Evolutionary conservation across 306 rosid genomes (phyloP).

Genomic region (Luffa acutangula): DNA sequence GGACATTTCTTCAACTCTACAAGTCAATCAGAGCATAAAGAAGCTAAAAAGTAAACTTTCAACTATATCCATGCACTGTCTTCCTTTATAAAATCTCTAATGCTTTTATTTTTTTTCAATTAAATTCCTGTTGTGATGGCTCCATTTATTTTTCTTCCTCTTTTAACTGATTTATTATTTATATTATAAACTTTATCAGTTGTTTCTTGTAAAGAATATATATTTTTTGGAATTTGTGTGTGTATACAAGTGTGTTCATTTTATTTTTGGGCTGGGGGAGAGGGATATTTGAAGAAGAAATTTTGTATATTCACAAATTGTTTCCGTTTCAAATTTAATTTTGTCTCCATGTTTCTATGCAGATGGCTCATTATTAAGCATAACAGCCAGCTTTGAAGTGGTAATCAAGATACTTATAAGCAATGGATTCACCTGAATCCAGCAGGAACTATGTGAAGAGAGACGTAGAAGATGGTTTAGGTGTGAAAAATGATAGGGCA

Average conservation of each 20-base stretch:
- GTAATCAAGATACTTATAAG: not conserved
- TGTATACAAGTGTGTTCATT: not conserved
- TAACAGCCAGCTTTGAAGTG: not conserved
- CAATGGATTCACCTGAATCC: conserved; percentile 55
- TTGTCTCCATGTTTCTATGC: not conserved
- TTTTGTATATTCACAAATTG: not conserved
- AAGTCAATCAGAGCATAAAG: not conserved
- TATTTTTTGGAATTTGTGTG: not conserved
- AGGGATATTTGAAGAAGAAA: not conserved
- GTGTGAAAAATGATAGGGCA: conserved; percentile 47
- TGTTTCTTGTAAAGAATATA: not conserved
- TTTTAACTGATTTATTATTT: not conserved
- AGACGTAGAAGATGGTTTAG: conserved; percentile 35
- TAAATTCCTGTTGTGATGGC: not conserved
- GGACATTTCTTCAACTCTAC: not conserved
- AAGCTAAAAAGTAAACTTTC: not conserved
- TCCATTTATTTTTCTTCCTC: not conserved
- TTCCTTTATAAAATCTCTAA: not conserved
- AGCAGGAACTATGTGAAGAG: conserved; percentile 29
- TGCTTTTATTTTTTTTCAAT: not conserved
- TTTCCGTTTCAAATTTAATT: not conserved
- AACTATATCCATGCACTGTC: not conserved
- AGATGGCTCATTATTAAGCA: not conserved
- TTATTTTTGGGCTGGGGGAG: not conserved
- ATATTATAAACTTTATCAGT: not conserved